Percentiles rank a stretch among this genome's conserved stretches.
Evolutionary conservation across 2,329 filamentous ascomycete genomes (phyloP).

Genomic region (Capronia coronata): DNA sequence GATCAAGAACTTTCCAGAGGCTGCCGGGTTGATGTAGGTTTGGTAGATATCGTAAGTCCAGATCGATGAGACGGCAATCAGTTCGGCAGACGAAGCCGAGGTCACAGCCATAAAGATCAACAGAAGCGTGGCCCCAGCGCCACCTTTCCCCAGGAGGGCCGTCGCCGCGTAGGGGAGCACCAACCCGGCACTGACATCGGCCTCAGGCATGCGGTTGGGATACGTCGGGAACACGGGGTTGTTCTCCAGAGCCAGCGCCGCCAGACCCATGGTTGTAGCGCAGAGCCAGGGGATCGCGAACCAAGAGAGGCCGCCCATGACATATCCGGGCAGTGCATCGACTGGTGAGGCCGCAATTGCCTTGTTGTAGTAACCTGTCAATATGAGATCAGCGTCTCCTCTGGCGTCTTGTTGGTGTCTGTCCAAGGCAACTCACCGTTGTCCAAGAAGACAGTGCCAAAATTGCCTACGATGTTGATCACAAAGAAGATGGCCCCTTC

Average conservation of each 20-base stretch:
- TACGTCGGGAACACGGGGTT: constrained; percentile 55
- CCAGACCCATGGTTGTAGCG: constrained; percentile 80
- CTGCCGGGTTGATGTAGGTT: constrained; percentile 73
- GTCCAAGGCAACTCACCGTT: constrained; percentile 45
- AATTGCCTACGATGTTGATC: constrained; percentile 82
- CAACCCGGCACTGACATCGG: constrained; percentile 73
- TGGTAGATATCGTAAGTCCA: constrained; percentile 85
- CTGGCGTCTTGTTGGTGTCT: constrained; percentile 86
- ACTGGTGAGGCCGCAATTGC: constrained; percentile 82
- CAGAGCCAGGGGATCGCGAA: constrained; percentile 89
- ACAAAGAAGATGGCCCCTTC: constrained; percentile 86
- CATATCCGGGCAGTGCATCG: constrained; percentile 79
- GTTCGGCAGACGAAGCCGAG: constrained; percentile 70
- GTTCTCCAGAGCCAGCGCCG: constrained; percentile 71
- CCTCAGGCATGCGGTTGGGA: constrained; percentile 60
- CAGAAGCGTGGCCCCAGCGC: constrained; percentile 69
- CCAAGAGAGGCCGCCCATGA: constrained; percentile 80
- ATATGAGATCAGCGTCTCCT: constrained; percentile 56
- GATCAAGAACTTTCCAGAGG: constrained; percentile 69
- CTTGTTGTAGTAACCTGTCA: constrained; percentile 73
- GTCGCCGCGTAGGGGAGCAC: constrained; percentile 82
- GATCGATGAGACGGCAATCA: constrained; percentile 83
- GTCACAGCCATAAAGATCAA: constrained; percentile 90
- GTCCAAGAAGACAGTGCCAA: constrained; percentile 75
- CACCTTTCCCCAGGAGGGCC: constrained; percentile 72